Evolutionary conservation across 495 filamentous ascomycete genomes (phyloP).

Genomic region (Tuber magnatum): DNA sequence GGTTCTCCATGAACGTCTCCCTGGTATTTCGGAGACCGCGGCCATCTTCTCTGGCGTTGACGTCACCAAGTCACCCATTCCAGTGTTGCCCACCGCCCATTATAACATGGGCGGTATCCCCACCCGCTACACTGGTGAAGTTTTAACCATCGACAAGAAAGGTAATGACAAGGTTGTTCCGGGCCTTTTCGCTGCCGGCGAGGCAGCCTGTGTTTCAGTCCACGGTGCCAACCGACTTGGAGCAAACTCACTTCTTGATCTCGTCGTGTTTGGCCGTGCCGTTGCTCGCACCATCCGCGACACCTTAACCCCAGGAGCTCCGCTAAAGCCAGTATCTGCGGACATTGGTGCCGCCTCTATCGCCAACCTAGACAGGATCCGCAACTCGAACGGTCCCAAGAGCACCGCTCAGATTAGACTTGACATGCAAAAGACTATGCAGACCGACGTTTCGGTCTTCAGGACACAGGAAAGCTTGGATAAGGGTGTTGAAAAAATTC

Average conservation of each 20-base stretch:
- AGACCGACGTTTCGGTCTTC: slow-evolving; percentile 95
- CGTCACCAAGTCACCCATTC: slow-evolving; percentile 92
- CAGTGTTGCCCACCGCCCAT: slow-evolving; percentile 93
- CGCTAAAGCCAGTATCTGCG: slow-evolving; percentile 65
- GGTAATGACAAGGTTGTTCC: slow-evolving; percentile 91
- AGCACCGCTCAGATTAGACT: slow-evolving; percentile 76
- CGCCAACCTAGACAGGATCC: slow-evolving; percentile 73
- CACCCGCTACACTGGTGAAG: slow-evolving; percentile 93
- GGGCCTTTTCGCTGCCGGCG: slow-evolving; percentile 91
- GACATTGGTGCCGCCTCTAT: slow-evolving; percentile 84
- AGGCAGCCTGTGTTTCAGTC: slow-evolving; percentile 93
- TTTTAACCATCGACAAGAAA: slow-evolving; percentile 70
- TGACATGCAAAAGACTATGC: slow-evolving; percentile 97
- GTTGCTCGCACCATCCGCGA: slow-evolving; percentile 94
- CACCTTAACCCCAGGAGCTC: slow-evolving; percentile 69
- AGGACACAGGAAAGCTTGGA: slow-evolving; percentile 84
- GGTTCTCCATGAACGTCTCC: slow-evolving; percentile 88
- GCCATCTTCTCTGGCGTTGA: slow-evolving; percentile 95
- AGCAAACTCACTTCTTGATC: slow-evolving; percentile 93
- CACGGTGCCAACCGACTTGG: slow-evolving; percentile 96
- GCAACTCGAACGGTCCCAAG: slow-evolving; percentile 76
- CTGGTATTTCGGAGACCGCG: slow-evolving; percentile 96
- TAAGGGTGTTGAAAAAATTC: slow-evolving; percentile 74
- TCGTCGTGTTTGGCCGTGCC: slow-evolving; percentile 94
- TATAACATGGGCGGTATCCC: slow-evolving; percentile 99